Percentiles rank a stretch among this genome's conserved stretches.
phyloP scores from a whole-genome alignment of 768 basidiomycete genomes.

The Hypholoma sublateritium region DNA sequence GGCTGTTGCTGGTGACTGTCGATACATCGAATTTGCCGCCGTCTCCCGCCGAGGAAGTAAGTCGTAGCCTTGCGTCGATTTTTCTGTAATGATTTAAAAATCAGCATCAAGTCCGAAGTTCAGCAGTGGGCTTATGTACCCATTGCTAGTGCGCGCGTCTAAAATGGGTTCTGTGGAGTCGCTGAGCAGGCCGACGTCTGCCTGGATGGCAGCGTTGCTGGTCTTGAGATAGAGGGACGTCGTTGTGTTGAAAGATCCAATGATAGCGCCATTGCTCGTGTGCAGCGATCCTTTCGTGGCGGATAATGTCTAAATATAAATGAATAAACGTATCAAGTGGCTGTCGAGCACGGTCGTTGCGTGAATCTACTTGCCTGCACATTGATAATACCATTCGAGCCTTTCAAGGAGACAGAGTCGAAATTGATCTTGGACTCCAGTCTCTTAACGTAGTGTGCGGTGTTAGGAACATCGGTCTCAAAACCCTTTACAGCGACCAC shows the following conservation, averaged over 20 bases:
- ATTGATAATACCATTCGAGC: constrained; percentile 33
- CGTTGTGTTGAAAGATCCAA: neutral
- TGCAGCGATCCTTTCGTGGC: neutral
- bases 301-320: neutral
- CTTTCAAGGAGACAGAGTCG: constrained; percentile 30
- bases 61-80: neutral
- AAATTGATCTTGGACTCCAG: constrained; percentile 37
- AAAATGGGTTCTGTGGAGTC: neutral
- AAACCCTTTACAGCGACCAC: constrained; percentile 37
- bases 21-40: neutral
- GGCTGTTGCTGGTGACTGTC: neutral
- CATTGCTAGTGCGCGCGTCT: neutral
- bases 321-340: too few species aligned
- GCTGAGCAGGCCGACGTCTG: neutral
- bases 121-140: neutral
- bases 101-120: neutral
- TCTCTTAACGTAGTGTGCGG: constrained; percentile 34
- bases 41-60: neutral
- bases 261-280: neutral
- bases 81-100: neutral
- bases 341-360: too few species aligned
- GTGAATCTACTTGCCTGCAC: constrained; percentile 27
- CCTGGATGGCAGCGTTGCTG: neutral
- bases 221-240: neutral
- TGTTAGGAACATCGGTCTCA: constrained; percentile 41